phyloP scores from a whole-genome alignment of 495 filamentous ascomycete genomes.

The Letharia lupina region DNA sequence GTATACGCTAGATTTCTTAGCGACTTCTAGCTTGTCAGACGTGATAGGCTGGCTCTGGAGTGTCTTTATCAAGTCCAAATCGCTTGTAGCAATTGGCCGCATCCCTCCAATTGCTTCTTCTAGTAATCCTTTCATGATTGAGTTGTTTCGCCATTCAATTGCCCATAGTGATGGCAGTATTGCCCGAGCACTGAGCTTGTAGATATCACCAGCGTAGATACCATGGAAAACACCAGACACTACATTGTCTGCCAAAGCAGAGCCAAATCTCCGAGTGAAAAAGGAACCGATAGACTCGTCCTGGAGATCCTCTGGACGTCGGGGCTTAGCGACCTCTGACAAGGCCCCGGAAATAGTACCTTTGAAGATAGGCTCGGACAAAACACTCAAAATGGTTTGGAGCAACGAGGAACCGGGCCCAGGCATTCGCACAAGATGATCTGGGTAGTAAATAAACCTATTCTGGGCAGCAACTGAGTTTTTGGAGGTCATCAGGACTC shows the following conservation, averaged over 20 bases:
- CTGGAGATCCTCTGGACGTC: slow-evolving; percentile 25
- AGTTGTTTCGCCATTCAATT: slow-evolving; percentile 38
- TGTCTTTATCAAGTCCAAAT: slow-evolving; percentile 24
- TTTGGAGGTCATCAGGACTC: slow-evolving; percentile 51
- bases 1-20: slow-evolving; percentile 42
- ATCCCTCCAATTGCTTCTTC: slow-evolving; percentile 5
- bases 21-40: slow-evolving; percentile 15
- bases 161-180: slow-evolving; percentile 48
- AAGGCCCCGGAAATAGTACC: slow-evolving; percentile 37
- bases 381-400: slow-evolving; percentile 28
- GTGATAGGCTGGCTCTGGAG: slow-evolving; percentile 16
- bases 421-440: slow-evolving; percentile 71
- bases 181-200: slow-evolving; percentile 62
- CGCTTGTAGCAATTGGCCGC: slow-evolving; percentile 21
- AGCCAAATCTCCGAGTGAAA: slow-evolving; percentile 47
- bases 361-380: slow-evolving; percentile 58
- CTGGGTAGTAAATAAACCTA: slow-evolving; percentile 88
- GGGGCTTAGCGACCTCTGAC: slow-evolving; percentile 32
- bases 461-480: slow-evolving; percentile 44
- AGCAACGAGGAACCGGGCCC: slow-evolving; percentile 30
- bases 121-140: slow-evolving; percentile 26
- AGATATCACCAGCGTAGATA: slow-evolving; percentile 88
- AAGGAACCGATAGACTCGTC: slow-evolving; percentile 74
- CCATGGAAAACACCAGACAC: slow-evolving; percentile 76
- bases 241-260: slow-evolving; percentile 60